Base-by-base conservation (phyloP, 2,329 filamentous ascomycete species). In the Beauveria brongniartii region DNA sequence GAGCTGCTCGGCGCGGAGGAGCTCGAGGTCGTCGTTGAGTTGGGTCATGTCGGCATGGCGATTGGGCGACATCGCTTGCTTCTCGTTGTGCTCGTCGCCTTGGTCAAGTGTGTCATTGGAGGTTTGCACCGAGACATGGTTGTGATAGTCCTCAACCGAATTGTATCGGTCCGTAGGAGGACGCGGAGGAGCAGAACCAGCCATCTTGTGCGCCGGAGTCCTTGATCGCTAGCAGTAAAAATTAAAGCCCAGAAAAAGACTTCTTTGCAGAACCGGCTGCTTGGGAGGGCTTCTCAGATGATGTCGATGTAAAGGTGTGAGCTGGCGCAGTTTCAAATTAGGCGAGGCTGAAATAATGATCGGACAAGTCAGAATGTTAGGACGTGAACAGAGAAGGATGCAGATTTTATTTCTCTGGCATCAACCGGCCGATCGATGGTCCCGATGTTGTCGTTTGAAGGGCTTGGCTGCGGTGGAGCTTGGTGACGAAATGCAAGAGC, bases 21-120 rank as follows among this genome's bases (percentile, higher is more conserved):
- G 70, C 61, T 81, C 79, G 18, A 82, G 73, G 55, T 81, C 78
- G 59, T 82, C 79, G 53, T 76, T 74, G 18, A 81, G 68, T 3
- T 79, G 74, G 61, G 67, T 71, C 30, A 69, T 70, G 50, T 75
- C 69, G 43, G 71, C 71, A 10, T 73, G 71, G 50, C 70, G 69
- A 14, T 63, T 64, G 1, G 70, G 69, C 3, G 70, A 70, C 3
- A 41, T 24, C 16, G 24, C 18, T 48, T 44, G 56, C 48, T 64
- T 61, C 52, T 63, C 61, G n/a, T 58, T 56, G 34, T 62, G 18
- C 46, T 44, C 63, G 44, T 69, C 63, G 47, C 55, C 63, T 4
- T 65, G 64, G 40, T 65, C 68, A 20, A 70, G 62, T 5, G 68
- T 71, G 60, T 72, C 70, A 52, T 71, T 64, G 3, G 71, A 68